phyloP scores from a whole-genome alignment of 805 yeast species.

The Yamadazyma tumulicola region DNA sequence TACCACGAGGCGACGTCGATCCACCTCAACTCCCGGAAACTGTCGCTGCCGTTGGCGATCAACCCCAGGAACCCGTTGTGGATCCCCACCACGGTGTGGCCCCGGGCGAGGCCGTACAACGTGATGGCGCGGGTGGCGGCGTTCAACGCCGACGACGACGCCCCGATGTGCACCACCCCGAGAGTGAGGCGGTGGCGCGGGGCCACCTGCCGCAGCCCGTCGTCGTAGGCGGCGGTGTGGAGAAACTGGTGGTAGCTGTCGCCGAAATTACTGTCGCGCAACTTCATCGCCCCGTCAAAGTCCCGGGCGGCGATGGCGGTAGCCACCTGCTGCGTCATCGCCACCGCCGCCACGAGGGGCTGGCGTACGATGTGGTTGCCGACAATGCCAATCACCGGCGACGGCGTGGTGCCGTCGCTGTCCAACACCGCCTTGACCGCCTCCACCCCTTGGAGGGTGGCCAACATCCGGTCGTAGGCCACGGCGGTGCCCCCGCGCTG shows the following conservation, averaged over 20 bases:
- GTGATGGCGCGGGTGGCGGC: constrained; percentile 76
- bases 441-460: constrained; percentile 79
- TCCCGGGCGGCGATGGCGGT: constrained; percentile 61
- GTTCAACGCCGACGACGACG: constrained; percentile 77
- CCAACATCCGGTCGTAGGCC: constrained; percentile 67
- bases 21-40: constrained; percentile 59
- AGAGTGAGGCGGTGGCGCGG: constrained; percentile 52
- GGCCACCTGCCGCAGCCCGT: constrained; percentile 41
- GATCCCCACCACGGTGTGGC: constrained; percentile 69
- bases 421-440: constrained; percentile 75
- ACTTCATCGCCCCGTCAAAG: constrained; percentile 64
- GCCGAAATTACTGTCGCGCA: constrained; percentile 68
- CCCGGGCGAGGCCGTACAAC: constrained; percentile 68
- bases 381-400: constrained; percentile 72
- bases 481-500: constrained; percentile 84
- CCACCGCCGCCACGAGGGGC: constrained; percentile 71
- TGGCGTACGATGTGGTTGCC: constrained; percentile 68
- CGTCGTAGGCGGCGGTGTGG: constrained; percentile 45
- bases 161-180: constrained; percentile 75
- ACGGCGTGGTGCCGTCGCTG: constrained; percentile 64
- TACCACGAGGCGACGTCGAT: constrained; percentile 71
- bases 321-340: constrained; percentile 68
- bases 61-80: constrained; percentile 75
- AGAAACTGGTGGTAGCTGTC: constrained; percentile 62
- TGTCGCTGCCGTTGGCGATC: constrained; percentile 54